Percentiles rank a stretch among this genome's conserved stretches.
Conservation (phyloP, 2,329 filamentous ascomycete genomes). For the Onygenales sp. region DNA sequence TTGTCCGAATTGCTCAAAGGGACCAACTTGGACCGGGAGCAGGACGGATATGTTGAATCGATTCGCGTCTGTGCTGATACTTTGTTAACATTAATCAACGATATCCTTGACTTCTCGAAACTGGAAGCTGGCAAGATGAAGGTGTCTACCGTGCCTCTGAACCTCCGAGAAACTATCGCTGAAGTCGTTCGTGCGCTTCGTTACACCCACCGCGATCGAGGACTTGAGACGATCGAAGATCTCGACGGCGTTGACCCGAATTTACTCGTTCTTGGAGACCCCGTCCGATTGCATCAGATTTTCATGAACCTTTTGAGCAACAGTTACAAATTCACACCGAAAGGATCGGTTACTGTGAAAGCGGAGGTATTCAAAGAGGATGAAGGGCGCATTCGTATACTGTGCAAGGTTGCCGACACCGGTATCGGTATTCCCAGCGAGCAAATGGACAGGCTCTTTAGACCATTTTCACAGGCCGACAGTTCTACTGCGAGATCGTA, state of each 20-base stretch:
- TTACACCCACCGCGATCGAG: conserved; percentile 54
- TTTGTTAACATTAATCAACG: conserved; percentile 78
- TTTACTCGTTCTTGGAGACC: conserved; percentile 70
- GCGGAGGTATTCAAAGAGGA: conserved; percentile 65
- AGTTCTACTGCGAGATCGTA: conserved; percentile 84
- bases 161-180: conserved; percentile 57
- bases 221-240: conserved; percentile 53
- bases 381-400: conserved; percentile 60
- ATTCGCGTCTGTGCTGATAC: conserved; percentile 62
- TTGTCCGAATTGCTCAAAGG: conserved; percentile 54
- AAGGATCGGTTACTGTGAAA: conserved; percentile 75
- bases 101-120: conserved; percentile 85
- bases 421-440: conserved; percentile 77
- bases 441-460: conserved; percentile 75
- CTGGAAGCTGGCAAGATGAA: conserved; percentile 81
- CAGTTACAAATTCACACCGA: conserved; percentile 86
- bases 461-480: conserved; percentile 88
- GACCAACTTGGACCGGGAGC: conserved; percentile 47
- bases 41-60: conserved; percentile 53
- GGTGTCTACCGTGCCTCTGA: conserved; percentile 73
- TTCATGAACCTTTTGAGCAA: conserved; percentile 75
- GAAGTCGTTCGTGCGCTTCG: conserved; percentile 55
- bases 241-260: conserved; percentile 50
- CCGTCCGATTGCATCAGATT: conserved; percentile 73
- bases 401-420: conserved; percentile 80